A percentile compares a stretch with the other conserved stretches of the same genome.
Conservation (phyloP, 2,329 filamentous ascomycete species). For the Lojkania enalia region DNA sequence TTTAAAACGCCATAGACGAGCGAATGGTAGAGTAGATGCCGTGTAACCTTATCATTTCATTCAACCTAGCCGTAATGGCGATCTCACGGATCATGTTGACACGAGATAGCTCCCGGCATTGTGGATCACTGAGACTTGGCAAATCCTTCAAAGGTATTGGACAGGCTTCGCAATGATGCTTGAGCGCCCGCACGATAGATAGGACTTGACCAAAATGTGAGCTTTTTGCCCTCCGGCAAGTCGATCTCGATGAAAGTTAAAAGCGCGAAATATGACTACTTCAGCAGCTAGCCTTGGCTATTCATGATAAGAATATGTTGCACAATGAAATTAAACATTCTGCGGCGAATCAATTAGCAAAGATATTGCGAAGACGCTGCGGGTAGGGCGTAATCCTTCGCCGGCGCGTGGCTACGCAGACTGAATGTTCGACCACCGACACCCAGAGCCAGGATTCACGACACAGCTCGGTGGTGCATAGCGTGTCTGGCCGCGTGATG, state of each 20-base stretch:
- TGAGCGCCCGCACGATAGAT: no score
- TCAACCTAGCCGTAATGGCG: neutral
- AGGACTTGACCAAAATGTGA: no score
- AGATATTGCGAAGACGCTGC: conserved; percentile 7
- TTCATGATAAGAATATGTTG: no score
- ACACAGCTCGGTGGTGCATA: no score
- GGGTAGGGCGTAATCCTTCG: conserved; percentile 10
- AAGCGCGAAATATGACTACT: no score
- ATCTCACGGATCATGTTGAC: conserved; percentile 7
- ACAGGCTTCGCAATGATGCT: no score
- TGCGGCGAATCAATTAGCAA: conserved; percentile 7
- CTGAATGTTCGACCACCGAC: conserved; percentile 4
- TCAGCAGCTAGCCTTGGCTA: no score
- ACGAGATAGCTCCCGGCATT: conserved; percentile 10
- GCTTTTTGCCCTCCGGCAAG: no score
- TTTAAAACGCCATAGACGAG: neutral
- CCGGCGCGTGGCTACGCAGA: conserved; percentile 10
- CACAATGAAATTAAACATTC: no score
- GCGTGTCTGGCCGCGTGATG: neutral
- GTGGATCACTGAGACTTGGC: conserved; percentile 9
- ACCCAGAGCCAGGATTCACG: conserved; percentile 4
- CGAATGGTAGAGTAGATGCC: neutral
- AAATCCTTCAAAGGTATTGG: conserved; percentile 10
- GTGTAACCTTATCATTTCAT: conserved; percentile 10
- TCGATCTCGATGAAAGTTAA: no score